These are phyloP conservation scores for Mycosphaerella arachidis DNA, from an alignment of 2,329 filamentous ascomycete species.

Conservation along the genomic window DNA sequence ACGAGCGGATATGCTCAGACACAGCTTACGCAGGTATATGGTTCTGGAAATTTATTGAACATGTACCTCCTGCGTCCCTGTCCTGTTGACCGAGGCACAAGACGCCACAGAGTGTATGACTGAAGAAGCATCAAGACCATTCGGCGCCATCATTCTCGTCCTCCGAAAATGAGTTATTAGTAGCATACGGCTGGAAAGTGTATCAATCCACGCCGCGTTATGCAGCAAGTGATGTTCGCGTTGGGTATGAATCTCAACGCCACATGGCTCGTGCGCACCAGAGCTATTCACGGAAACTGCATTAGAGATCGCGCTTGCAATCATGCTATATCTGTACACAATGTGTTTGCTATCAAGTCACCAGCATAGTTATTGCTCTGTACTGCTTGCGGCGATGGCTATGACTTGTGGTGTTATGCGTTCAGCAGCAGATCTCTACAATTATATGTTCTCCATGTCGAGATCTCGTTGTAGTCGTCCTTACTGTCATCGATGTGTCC, in stretches of 20 bases:
- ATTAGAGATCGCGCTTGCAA: too few species aligned
- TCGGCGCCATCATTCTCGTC: not conserved
- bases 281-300: too few species aligned
- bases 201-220: not conserved
- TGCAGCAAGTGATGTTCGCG: not conserved
- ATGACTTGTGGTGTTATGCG: too few species aligned
- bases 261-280: not conserved
- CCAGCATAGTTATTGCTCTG: too few species aligned
- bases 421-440: too few species aligned
- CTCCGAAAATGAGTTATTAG: not conserved
- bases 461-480: too few species aligned
- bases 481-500: too few species aligned
- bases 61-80: not conserved
- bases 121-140: not conserved
- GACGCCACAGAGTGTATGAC: not conserved
- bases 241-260: not conserved
- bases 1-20: not conserved
- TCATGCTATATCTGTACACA: too few species aligned
- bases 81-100: not conserved
- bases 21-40: not conserved
- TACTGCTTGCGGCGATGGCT: too few species aligned
- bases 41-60: not conserved
- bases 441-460: too few species aligned
- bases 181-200: not conserved
- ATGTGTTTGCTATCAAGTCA: too few species aligned